These are phyloP conservation scores for Fusarium duplospermum DNA, from an alignment of 2,329 filamentous ascomycete genomes.

Conservation along the genomic window DNA sequence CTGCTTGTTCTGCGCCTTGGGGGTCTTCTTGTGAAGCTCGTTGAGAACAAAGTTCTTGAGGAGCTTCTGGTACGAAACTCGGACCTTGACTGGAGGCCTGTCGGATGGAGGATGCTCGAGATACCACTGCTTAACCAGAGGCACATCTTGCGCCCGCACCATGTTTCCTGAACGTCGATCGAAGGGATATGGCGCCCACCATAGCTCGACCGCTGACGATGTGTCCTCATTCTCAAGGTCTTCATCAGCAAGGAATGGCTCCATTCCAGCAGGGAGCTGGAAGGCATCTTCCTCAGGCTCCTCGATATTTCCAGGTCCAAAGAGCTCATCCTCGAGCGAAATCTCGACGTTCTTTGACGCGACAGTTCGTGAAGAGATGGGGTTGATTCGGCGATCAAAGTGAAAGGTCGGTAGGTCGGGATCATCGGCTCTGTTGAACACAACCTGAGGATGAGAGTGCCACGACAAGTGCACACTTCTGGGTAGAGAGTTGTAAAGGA, in stretches of 20 bases:
- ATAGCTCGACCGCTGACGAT: slow-evolving; percentile 88
- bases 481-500: slow-evolving; percentile 94
- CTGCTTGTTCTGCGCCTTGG: slow-evolving; percentile 96
- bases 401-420: slow-evolving; percentile 94
- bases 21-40: slow-evolving; percentile 93
- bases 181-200: slow-evolving; percentile 99
- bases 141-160: slow-evolving; percentile 97
- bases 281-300: slow-evolving; percentile 85
- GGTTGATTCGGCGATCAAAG: slow-evolving; percentile 97
- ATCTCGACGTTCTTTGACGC: slow-evolving; percentile 93
- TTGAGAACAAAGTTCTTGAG: slow-evolving; percentile 97
- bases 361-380: slow-evolving; percentile 93
- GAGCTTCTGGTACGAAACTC: slow-evolving; percentile 98
- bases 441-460: slow-evolving; percentile 93
- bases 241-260: slow-evolving; percentile 91
- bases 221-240: slow-evolving; percentile 91
- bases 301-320: slow-evolving; percentile 81
- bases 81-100: slow-evolving; percentile 91
- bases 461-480: slow-evolving; percentile 92
- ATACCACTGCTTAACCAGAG: slow-evolving; percentile 98
- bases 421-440: slow-evolving; percentile 90
- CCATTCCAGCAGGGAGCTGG: slow-evolving; percentile 79
- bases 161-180: slow-evolving; percentile 93
- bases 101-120: slow-evolving; percentile 92
- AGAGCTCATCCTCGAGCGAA: slow-evolving; percentile 93